Conservation (phyloP, 1,139 yeast genomes). For the Geotrichum macrosporum region DNA sequence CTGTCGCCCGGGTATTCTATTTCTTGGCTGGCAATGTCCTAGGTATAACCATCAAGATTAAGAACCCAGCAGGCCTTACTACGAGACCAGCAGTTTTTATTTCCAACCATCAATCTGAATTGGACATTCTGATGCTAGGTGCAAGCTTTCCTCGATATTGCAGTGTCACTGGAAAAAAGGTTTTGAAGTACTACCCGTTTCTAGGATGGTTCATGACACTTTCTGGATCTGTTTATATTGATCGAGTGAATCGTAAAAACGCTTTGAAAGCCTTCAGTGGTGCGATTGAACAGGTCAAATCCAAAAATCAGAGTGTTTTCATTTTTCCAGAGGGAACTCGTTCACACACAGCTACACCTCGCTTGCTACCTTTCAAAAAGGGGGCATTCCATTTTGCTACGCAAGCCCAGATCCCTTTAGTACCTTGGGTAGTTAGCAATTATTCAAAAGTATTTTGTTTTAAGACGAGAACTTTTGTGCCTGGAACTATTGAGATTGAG, state of each 20-base stretch:
- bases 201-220: slow-evolving; percentile 95
- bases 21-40: slow-evolving; percentile 53
- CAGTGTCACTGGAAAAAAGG: slow-evolving; percentile 88
- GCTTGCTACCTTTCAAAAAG: slow-evolving; percentile 85
- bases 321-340: slow-evolving; percentile 95
- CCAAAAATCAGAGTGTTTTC: slow-evolving; percentile 60
- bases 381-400: slow-evolving; percentile 98
- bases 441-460: slow-evolving; percentile 70
- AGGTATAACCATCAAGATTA: slow-evolving; percentile 66
- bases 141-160: slow-evolving; percentile 81
- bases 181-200: slow-evolving; percentile 81
- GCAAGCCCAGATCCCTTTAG: slow-evolving; percentile 82
- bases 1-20: slow-evolving; percentile 82
- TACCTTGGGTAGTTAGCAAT: slow-evolving; percentile 84
- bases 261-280: slow-evolving; percentile 70
- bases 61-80: slow-evolving; percentile 52
- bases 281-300: slow-evolving; percentile 61
- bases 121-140: slow-evolving; percentile 79
- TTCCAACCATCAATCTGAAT: slow-evolving; percentile 84
- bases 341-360: slow-evolving; percentile 64
- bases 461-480: slow-evolving; percentile 44
- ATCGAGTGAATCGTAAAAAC: slow-evolving; percentile 69
- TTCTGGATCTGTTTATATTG: slow-evolving; percentile 87
- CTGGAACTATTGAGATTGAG: slow-evolving; percentile 60
- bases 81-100: slow-evolving; percentile 71